phyloP scores from a whole-genome alignment of 495 filamentous ascomycete genomes.

The Penicillium lividum region DNA sequence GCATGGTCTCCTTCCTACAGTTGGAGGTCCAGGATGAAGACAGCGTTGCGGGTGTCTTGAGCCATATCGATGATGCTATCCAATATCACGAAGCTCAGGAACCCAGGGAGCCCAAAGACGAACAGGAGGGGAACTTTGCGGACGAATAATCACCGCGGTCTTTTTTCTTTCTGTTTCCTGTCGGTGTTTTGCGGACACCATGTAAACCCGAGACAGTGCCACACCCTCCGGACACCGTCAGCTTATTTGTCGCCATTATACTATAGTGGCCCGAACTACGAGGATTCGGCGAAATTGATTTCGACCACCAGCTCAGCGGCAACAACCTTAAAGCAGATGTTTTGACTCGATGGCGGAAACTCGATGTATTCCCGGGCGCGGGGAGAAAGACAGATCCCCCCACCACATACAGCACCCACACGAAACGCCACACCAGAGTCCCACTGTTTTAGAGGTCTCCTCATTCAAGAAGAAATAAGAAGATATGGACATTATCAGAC shows the following conservation, averaged over 20 bases:
- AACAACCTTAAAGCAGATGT: neutral
- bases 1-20: constrained; percentile 93
- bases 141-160: constrained; percentile 35
- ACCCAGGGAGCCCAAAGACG: constrained; percentile 80
- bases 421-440: neutral
- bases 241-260: neutral
- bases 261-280: neutral
- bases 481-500: neutral
- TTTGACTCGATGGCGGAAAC: neutral
- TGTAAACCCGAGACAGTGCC: neutral
- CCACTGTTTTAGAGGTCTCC: neutral
- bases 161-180: neutral
- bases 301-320: neutral
- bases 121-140: constrained; percentile 66
- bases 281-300: neutral
- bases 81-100: constrained; percentile 97
- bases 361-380: neutral
- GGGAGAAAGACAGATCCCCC: neutral
- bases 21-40: constrained; percentile 91
- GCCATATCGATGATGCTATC: constrained; percentile 95
- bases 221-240: neutral
- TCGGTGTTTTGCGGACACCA: constrained; percentile 2
- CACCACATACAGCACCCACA: constrained; percentile 3
- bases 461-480: neutral
- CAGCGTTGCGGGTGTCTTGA: constrained; percentile 85